phyloP scores from a whole-genome alignment of 1,284 basidiomycete species.

The Pseudozyma sp. region DNA sequence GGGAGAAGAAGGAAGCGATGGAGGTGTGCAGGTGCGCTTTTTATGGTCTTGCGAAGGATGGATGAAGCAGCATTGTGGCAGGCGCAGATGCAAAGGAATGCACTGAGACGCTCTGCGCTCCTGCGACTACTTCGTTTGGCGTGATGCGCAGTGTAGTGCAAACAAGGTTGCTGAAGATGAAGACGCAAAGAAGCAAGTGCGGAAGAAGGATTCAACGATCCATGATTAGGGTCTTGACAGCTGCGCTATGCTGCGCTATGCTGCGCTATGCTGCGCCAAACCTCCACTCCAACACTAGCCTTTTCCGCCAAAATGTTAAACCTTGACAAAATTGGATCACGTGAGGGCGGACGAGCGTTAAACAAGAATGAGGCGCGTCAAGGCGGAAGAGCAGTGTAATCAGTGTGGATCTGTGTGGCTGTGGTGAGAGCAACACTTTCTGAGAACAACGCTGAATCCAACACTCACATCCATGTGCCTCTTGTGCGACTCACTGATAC shows the following conservation, averaged over 20 bases:
- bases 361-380: neutral
- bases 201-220: neutral
- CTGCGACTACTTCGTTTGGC: neutral
- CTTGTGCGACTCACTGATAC: neutral
- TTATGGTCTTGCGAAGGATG: neutral
- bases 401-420: neutral
- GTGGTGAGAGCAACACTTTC: conserved; percentile 16
- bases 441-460: neutral
- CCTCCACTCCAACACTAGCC: too few species aligned
- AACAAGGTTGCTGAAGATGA: neutral
- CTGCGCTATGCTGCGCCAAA: too few species aligned
- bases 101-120: neutral
- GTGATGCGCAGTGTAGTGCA: neutral
- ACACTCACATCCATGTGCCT: neutral
- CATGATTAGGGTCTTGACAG: neutral
- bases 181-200: neutral
- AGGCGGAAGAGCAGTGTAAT: neutral
- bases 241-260: too few species aligned
- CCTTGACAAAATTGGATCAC: neutral
- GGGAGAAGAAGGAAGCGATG: neutral
- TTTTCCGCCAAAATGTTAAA: neutral
- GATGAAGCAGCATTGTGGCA: neutral
- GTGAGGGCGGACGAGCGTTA: neutral
- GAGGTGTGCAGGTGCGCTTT: neutral
- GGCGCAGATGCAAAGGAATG: neutral